Percentiles rank a stretch among this genome's conserved stretches.
Evolutionary conservation across 495 filamentous ascomycete species (phyloP).

Genomic region (Talaromyces wortmannii): DNA sequence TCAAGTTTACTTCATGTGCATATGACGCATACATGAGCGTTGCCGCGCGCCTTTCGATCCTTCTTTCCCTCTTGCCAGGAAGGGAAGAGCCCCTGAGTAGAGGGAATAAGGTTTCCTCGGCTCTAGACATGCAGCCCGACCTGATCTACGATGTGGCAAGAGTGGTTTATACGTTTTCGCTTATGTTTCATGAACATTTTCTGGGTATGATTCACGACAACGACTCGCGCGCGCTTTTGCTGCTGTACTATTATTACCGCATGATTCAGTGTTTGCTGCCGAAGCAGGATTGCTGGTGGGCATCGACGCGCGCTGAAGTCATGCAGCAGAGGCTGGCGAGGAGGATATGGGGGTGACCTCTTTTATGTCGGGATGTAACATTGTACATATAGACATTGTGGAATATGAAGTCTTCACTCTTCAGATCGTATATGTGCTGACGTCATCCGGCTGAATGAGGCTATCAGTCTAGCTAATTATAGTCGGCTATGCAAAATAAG

Average conservation of each 20-base stretch:
- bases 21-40: not conserved
- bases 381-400: too few relatives aligned
- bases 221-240: not conserved
- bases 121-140: not conserved
- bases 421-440: too few relatives aligned
- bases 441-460: too few relatives aligned
- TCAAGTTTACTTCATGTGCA: not conserved
- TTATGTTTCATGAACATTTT: not conserved
- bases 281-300: conserved; percentile 2
- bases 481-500: too few relatives aligned
- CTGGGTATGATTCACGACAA: not conserved
- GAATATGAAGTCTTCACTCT: too few relatives aligned
- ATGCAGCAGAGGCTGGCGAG: not conserved
- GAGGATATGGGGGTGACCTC: not conserved
- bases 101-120: not conserved
- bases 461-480: too few relatives aligned
- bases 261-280: not conserved
- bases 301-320: not conserved
- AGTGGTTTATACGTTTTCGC: not conserved
- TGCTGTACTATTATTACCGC: conserved; percentile 1
- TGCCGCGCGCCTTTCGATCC: not conserved
- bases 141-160: not conserved
- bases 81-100: not conserved
- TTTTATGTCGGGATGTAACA: too few relatives aligned
- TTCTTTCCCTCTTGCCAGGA: not conserved